These are phyloP conservation scores for Isochrysis galbana DNA, from an alignment of 78 protist species.

Conservation along the genomic window DNA sequence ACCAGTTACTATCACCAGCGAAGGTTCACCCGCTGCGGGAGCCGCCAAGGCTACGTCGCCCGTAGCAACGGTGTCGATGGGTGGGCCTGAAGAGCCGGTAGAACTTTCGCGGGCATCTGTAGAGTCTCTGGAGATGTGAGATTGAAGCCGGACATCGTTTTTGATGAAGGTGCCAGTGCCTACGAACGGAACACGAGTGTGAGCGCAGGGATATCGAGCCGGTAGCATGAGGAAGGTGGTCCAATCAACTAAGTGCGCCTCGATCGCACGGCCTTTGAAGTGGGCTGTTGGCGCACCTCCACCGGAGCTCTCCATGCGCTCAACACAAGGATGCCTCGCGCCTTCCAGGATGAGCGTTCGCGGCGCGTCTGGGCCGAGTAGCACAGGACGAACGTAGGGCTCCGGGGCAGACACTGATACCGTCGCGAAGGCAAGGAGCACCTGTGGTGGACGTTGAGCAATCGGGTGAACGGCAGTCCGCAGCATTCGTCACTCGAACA, in stretches of 20 bases:
- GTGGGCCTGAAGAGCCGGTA: background rate
- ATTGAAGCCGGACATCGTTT: slow-evolving; percentile 72
- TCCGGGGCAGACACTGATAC: slow-evolving; percentile 72
- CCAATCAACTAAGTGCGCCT: too few relatives aligned
- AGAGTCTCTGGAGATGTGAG: background rate
- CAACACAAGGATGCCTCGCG: slow-evolving; percentile 92
- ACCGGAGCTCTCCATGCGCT: slow-evolving; percentile 68
- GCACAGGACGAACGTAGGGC: slow-evolving; percentile 74
- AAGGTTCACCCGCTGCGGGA: background rate
- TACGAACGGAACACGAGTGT: background rate
- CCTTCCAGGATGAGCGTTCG: slow-evolving; percentile 51
- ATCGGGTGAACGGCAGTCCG: too few relatives aligned
- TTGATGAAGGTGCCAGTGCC: slow-evolving; percentile 69
- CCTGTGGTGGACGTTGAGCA: too few relatives aligned
- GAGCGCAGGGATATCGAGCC: background rate
- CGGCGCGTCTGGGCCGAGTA: slow-evolving; percentile 33
- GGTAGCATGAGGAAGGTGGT: too few relatives aligned
- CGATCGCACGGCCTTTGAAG: too few relatives aligned
- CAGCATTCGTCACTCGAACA: too few relatives aligned
- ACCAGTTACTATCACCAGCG: slow-evolving; percentile 85
- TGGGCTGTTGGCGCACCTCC: too few relatives aligned
- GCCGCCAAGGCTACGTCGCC: background rate
- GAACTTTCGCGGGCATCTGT: background rate
- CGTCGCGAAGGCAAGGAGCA: slow-evolving; percentile 69
- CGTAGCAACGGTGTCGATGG: background rate